These are phyloP conservation scores for Puccinellia tenuiflora DNA, from an alignment of 176 grass and related monocot species.

Conservation along the genomic window DNA sequence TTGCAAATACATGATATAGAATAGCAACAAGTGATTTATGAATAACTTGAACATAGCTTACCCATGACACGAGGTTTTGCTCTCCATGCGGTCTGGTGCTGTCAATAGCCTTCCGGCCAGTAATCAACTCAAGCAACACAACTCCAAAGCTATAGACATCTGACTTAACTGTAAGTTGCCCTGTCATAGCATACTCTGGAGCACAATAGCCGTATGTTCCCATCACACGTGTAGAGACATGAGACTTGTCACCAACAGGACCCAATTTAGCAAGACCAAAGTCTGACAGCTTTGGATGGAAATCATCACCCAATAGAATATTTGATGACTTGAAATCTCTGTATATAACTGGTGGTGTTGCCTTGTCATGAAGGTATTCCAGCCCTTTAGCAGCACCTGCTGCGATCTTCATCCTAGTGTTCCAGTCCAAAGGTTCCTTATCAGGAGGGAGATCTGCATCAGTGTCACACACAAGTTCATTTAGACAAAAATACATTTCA, in stretches of 20 bases:
- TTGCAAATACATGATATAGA: not conserved
- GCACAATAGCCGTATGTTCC: conserved; percentile 94
- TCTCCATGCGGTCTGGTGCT: conserved; percentile 43
- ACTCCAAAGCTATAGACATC: conserved; percentile 91
- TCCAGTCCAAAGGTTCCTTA: conserved; percentile 69
- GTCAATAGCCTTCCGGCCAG: conserved; percentile 75
- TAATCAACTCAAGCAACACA: conserved; percentile 90
- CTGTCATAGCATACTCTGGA: conserved; percentile 92
- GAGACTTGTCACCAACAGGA: conserved; percentile 89
- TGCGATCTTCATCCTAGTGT: conserved; percentile 89
- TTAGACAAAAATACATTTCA: conserved; percentile 1
- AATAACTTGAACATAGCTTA: conserved; percentile 33
- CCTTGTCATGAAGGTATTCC: conserved; percentile 89
- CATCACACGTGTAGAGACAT: conserved; percentile 97
- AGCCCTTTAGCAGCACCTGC: conserved; percentile 87
- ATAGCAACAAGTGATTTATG: not conserved
- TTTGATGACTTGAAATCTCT: conserved; percentile 96
- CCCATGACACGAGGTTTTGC: conserved; percentile 91
- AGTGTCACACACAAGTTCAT: not conserved
- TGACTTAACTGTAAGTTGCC: conserved; percentile 76
- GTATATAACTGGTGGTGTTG: conserved; percentile 81
- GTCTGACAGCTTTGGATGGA: conserved; percentile 86
- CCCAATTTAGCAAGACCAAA: conserved; percentile 95
- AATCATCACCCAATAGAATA: conserved; percentile 69
- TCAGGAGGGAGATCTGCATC: conserved; percentile 72